Percentiles rank a stretch among this genome's conserved stretches.
These are phyloP conservation scores for Bonnemaisonia californica DNA, from an alignment of 31 red algal genomes.

Conservation along the genomic window DNA sequence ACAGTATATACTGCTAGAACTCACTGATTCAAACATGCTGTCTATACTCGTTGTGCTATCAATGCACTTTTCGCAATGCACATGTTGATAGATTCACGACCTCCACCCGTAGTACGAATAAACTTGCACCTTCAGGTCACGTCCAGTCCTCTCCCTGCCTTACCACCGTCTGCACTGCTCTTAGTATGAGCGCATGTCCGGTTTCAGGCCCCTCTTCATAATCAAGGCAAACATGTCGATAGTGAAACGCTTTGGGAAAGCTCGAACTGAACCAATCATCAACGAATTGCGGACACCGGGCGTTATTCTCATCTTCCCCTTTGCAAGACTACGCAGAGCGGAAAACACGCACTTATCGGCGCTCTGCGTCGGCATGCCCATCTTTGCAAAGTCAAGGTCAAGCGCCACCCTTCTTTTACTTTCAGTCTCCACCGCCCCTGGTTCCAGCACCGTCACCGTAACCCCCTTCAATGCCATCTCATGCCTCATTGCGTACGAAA, in stretches of 20 bases:
- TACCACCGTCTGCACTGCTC: too few relatives aligned
- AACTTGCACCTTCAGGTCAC: too few relatives aligned
- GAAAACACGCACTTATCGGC: not conserved
- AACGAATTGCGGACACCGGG: not conserved
- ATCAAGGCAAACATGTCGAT: not conserved
- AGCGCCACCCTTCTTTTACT: not conserved
- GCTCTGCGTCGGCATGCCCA: not conserved
- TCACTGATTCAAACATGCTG: too few relatives aligned
- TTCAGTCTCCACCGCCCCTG: slow-evolving; percentile 14
- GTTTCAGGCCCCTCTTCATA: not conserved
- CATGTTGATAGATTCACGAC: too few relatives aligned
- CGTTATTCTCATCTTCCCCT: not conserved
- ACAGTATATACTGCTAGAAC: too few relatives aligned
- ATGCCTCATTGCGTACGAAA: not conserved
- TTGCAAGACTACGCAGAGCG: not conserved
- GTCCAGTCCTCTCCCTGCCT: too few relatives aligned
- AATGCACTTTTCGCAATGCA: too few relatives aligned
- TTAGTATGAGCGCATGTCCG: not conserved
- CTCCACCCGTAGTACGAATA: too few relatives aligned
- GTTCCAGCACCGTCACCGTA: slow-evolving; percentile 7
- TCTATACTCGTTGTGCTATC: too few relatives aligned
- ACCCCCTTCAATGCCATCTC: slow-evolving; percentile 5
- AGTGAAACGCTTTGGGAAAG: not conserved
- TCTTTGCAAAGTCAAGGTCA: not conserved
- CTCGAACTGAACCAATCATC: not conserved